Percentiles rank a stretch among this genome's conserved stretches.
phyloP scores from a whole-genome alignment of 192 early-diverging fungal species.

The Coemansia sp. region DNA sequence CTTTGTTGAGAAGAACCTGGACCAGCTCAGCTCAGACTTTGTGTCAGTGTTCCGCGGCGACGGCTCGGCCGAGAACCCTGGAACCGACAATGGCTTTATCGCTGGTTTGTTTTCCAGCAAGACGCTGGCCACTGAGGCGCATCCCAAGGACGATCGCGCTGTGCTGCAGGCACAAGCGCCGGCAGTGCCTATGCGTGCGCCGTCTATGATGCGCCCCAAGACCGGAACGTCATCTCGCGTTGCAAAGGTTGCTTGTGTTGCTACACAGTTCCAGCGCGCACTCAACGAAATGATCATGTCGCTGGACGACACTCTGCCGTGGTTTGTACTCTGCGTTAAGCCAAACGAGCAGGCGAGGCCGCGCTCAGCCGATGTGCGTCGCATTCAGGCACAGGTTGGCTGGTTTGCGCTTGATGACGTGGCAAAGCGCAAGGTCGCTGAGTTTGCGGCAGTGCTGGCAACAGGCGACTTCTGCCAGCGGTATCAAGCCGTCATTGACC shows the following conservation, averaged over 20 bases:
- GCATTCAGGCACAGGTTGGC: constrained; percentile 47
- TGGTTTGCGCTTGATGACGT: constrained; percentile 32
- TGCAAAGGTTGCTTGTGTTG: constrained; percentile 59
- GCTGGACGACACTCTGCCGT: constrained; percentile 75
- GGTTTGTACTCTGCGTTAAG: constrained; percentile 76
- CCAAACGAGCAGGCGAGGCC: constrained; percentile 63
- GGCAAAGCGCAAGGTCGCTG: constrained; percentile 42
- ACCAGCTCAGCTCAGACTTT: constrained; percentile 80
- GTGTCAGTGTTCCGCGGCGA: constrained; percentile 79
- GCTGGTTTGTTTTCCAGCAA: constrained; percentile 72
- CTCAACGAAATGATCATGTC: constrained; percentile 67
- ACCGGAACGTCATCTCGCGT: constrained; percentile 44
- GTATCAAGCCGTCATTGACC: constrained; percentile 43
- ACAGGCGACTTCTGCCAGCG: constrained; percentile 49
- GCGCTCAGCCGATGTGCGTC: constrained; percentile 40
- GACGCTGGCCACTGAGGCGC: constrained; percentile 72
- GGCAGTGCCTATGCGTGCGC: constrained; percentile 66
- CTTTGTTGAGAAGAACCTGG: constrained; percentile 76
- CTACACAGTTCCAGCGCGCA: constrained; percentile 68
- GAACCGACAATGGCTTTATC: constrained; percentile 70
- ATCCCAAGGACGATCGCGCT: constrained; percentile 75
- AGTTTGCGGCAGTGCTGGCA: constrained; percentile 46
- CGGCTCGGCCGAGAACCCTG: constrained; percentile 47
- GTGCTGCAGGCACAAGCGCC: constrained; percentile 79
- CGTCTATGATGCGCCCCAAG: constrained; percentile 41